These are phyloP conservation scores for Coemansia sp. DNA, from an alignment of 192 early-diverging fungal species.

Conservation along the genomic window DNA sequence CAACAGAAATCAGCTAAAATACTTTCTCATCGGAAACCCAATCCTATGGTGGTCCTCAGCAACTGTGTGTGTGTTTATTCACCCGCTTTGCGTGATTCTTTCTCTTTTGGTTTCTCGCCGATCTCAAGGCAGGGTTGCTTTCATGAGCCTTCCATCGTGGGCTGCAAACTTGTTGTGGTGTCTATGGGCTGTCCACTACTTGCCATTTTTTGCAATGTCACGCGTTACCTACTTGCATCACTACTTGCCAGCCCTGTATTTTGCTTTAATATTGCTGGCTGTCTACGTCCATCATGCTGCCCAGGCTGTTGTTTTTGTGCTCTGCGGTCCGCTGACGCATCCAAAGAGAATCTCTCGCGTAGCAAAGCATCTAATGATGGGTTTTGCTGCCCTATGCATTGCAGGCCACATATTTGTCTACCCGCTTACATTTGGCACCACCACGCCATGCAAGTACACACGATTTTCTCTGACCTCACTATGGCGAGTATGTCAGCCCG, in stretches of 20 bases:
- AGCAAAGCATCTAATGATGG: not conserved
- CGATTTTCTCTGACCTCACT: conserved; percentile 3
- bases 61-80: conserved; percentile 20
- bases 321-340: not conserved
- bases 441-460: conserved; percentile 5
- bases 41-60: conserved; percentile 80
- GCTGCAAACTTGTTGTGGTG: conserved; percentile 17
- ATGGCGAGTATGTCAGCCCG: conserved; percentile 9
- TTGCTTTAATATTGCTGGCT: conserved; percentile 58
- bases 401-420: conserved; percentile 3
- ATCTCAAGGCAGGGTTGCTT: conserved; percentile 5
- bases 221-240: conserved; percentile 74
- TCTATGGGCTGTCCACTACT: conserved; percentile 65
- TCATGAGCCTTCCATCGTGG: not conserved
- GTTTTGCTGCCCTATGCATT: not conserved
- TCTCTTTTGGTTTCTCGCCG: conserved; percentile 4
- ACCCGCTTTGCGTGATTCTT: conserved; percentile 11
- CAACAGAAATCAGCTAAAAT: conserved; percentile 75
- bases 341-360: not conserved
- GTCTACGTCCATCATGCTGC: conserved; percentile 12
- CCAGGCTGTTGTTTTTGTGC: not conserved
- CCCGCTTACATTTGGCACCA: conserved; percentile 28
- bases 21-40: conserved; percentile 85
- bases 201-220: conserved; percentile 66
- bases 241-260: conserved; percentile 70